Evolutionary conservation across 495 filamentous ascomycete species (phyloP), one percentile per base, ranked within the genome.

Genomic region (Neurospora sp.): DNA sequence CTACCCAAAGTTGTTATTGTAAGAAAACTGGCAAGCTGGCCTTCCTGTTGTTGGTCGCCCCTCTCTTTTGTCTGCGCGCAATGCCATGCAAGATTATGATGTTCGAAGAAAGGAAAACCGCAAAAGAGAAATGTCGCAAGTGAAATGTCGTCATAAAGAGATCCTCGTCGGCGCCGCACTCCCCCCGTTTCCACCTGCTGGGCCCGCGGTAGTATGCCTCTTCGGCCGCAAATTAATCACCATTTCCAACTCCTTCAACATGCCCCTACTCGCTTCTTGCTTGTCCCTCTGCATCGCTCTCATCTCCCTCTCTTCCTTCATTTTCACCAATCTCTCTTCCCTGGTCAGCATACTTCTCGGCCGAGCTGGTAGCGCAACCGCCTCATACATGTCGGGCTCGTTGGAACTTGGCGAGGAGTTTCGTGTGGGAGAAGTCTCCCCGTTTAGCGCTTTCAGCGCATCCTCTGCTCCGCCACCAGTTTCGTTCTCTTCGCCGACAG

Each of bases 221-320:
- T 81, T 81, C 3, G 92, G 90, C 72, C 93, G 83, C 72, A 94
- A 84, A 79, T 93, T 93, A 73, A 97, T 94, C 68, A 89, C 94
- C 80, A 90, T 92, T 80, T 97, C 92, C 74, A 99, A 84, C 79
- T 99, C 96, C 77, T 90, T 90, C 75, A 98, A 85, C 93, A 99
- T 95, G 74, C 91, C 90, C 35, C 91, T 91, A 72, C 89, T 94
- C 3, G 94, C 92, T 70, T 97, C 93, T 17, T 84, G 79, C 75
- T 90, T 91, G 73, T 94, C 93, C 69, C 89, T 86, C 17, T 87
- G 82, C 59, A 87, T 83, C 7, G 91, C 91, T 79, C 90, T 89
- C 72, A 85, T 86, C 44, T 88, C 89, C 69, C 94, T 87, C 40
- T 98, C 95, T 80, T 97, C 94, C 74, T 92, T 93, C 82, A 97